Evolutionary conservation across 2,329 filamentous ascomycete genomes (phyloP), one percentile per base, ranked within the genome.

Genomic region (Fusarium sp.): DNA sequence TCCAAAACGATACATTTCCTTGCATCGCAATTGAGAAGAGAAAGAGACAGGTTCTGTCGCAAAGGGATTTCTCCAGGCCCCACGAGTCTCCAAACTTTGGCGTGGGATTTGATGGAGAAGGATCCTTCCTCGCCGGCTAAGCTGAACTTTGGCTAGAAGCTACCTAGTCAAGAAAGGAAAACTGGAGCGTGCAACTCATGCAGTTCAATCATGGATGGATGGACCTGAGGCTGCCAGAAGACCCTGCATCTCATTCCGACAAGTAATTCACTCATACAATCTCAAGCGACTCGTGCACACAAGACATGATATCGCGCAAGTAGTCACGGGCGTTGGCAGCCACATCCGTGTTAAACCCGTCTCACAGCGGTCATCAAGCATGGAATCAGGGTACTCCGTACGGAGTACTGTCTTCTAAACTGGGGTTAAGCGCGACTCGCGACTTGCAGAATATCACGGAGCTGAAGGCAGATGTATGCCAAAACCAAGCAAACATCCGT

Each of bases 201-300:
- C 38, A 38, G 28, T 40, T 65, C 59, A 43, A 60, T 49, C 42
- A 63, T 66, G 36, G 39, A 51, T 62, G 56, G 55, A 53, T 56
- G 64, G 56, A 46, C 62, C 65, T 55, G 53, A 70, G 64, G 58
- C 55, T 64, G 59, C 52, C 56, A 67, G 62, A 71, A 49, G 70
- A 73, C 70, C 70, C 67, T 73, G 67, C 65, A 69, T 70, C 49
- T 50, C 49, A 57, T 51, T 56, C 42, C 42, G 56, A 59, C 58
- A 70, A 65, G 48, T 66, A 73, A 73, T 73, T 73, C 71, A 73
- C 71, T 73, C 71, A 73, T 73, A 73, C 69, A 71, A 68, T 65
- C 32, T 44, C 17, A 36, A 69, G 45, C 39, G 44, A 47, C 40
- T 39, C 30, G 44, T 48, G 45, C 42, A 32, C 42, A 32, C 36